These are phyloP conservation scores for Penicillium sp. DNA, from an alignment of 2,329 filamentous ascomycete genomes.

Conservation along the genomic window DNA sequence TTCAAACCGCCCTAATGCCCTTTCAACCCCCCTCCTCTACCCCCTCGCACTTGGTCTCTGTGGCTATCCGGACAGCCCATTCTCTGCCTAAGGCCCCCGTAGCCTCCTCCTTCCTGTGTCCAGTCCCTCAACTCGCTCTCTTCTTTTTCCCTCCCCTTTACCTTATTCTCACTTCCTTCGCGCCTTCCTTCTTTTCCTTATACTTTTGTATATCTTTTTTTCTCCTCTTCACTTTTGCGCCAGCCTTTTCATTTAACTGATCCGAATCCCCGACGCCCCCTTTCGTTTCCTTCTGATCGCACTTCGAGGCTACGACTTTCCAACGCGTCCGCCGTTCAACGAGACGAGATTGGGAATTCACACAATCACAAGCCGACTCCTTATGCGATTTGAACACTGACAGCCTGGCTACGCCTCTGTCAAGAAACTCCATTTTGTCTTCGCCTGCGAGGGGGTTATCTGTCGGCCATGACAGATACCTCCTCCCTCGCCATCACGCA, in stretches of 20 bases:
- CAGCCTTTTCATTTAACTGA: conserved; percentile 7
- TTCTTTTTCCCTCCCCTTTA: conserved; percentile 26
- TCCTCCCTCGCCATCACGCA: conserved; percentile 49
- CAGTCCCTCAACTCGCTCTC: conserved; percentile 22
- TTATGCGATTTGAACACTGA: conserved; percentile 24
- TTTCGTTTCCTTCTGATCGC: conserved; percentile 13
- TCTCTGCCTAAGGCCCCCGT: conserved; percentile 26
- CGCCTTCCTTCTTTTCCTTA: conserved; percentile 14
- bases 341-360: conserved; percentile 10
- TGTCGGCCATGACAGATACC: conserved; percentile 55
- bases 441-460: conserved; percentile 44
- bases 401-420: conserved; percentile 17
- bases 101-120: conserved; percentile 24
- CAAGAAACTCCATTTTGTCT: conserved; percentile 25
- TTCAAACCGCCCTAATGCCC: conserved; percentile 15
- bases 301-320: conserved; percentile 1
- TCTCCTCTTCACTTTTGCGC: conserved; percentile 7
- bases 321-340: conserved; percentile 17
- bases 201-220: conserved; percentile 9
- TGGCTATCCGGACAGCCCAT: conserved; percentile 19
- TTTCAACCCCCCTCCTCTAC: conserved; percentile 10
- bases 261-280: conserved; percentile 7
- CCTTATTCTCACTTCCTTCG: conserved; percentile 17
- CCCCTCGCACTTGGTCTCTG: conserved; percentile 6
- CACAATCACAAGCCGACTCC: conserved; percentile 12